These are phyloP conservation scores for Mortierella sp. DNA, from an alignment of 371 early-diverging fungal species.

Conservation along the genomic window DNA sequence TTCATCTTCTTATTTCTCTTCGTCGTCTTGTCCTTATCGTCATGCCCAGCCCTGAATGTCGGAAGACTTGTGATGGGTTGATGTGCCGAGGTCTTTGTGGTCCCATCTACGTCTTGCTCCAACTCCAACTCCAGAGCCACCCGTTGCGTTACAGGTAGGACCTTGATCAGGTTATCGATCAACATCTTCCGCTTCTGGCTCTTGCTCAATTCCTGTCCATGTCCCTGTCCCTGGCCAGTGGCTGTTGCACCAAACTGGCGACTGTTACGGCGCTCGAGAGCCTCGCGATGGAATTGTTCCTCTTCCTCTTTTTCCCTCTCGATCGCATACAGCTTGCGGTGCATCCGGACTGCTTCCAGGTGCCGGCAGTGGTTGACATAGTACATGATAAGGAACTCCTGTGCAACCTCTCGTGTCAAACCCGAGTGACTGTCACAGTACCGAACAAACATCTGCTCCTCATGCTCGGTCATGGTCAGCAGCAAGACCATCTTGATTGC, in stretches of 20 bases:
- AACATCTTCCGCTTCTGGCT: constrained; percentile 48
- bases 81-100: background rate
- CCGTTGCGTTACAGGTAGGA: constrained; percentile 36
- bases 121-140: constrained; percentile 22
- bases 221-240: constrained; percentile 6
- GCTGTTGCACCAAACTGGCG: constrained; percentile 6
- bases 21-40: background rate
- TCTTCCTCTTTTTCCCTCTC: constrained; percentile 34
- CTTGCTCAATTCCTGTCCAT: constrained; percentile 19
- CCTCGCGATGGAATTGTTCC: constrained; percentile 34
- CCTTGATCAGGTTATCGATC: constrained; percentile 28
- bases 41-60: background rate
- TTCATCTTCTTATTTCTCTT: background rate
- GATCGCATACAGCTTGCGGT: constrained; percentile 21
- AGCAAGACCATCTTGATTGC: constrained; percentile 29
- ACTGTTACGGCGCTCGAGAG: constrained; percentile 29
- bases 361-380: constrained; percentile 47
- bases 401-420: constrained; percentile 31
- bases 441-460: constrained; percentile 31
- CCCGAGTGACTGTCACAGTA: constrained; percentile 35
- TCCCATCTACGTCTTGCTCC: constrained; percentile 2
- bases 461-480: constrained; percentile 29
- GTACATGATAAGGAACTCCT: constrained; percentile 49
- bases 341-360: constrained; percentile 53
- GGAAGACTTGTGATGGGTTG: background rate